These are phyloP conservation scores for Globisporangium uncinulatum DNA, from an alignment of 352 stramenopile genomes.

Conservation along the genomic window DNA sequence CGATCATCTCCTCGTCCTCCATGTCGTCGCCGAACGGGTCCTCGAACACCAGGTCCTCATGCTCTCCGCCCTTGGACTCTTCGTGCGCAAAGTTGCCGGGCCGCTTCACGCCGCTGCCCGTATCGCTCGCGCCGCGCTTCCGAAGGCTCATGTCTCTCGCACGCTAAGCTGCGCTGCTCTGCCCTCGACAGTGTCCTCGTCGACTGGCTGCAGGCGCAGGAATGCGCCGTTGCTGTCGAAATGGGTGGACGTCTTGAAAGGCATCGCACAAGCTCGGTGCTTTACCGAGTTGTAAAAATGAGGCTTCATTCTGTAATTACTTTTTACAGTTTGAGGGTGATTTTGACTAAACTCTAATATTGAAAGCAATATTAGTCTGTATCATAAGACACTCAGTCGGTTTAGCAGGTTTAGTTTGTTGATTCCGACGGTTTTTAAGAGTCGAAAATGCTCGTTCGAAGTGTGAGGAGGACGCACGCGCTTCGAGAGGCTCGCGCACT, in stretches of 20 bases:
- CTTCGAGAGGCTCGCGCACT: background rate
- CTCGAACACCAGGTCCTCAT: constrained; percentile 81
- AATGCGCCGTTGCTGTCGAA: too few relatives aligned
- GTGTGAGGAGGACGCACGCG: background rate
- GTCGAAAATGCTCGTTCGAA: background rate
- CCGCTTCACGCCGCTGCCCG: constrained; percentile 45
- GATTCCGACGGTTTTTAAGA: background rate
- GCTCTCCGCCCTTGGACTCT: constrained; percentile 27
- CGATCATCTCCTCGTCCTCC: constrained; percentile 89
- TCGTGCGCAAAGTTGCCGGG: constrained; percentile 25
- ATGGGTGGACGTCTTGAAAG: too few relatives aligned
- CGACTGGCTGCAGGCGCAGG: too few relatives aligned
- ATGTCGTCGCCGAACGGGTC: constrained; percentile 87
- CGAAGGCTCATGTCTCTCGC: constrained; percentile 46
- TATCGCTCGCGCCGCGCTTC: constrained; percentile 58
- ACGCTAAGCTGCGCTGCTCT: too few relatives aligned
- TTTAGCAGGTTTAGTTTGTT: background rate
- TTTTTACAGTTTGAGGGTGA: too few relatives aligned
- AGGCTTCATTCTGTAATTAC: too few relatives aligned
- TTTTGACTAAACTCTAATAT: too few relatives aligned
- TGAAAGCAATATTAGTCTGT: too few relatives aligned
- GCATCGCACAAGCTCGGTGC: too few relatives aligned
- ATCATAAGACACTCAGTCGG: background rate
- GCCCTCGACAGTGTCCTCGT: too few relatives aligned
- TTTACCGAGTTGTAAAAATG: too few relatives aligned